Conservation (phyloP, 2,329 filamentous ascomycete genomes). For the Plectosphaerella plurivora region DNA sequence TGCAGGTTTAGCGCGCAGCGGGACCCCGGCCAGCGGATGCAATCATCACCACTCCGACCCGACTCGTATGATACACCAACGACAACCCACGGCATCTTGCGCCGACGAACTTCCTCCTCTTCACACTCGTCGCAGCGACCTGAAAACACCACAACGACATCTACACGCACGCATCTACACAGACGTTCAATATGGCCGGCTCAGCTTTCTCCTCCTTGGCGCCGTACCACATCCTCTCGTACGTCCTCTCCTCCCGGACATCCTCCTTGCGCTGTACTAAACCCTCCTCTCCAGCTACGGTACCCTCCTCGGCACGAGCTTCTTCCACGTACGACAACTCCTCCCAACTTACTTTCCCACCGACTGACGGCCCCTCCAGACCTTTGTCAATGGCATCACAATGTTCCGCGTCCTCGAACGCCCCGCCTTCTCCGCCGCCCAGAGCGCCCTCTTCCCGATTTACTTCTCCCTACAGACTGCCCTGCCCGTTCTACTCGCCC, state of each 20-base stretch:
- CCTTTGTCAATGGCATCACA: slow-evolving; percentile 70
- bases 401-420: slow-evolving; percentile 74
- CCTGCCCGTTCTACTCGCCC: slow-evolving; percentile 65
- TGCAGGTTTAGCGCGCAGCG: too few relatives aligned
- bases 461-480: slow-evolving; percentile 84
- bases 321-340: slow-evolving; percentile 66
- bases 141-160: too few relatives aligned
- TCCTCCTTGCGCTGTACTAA: neutral
- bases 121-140: too few relatives aligned
- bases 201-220: slow-evolving; percentile 58
- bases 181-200: slow-evolving; percentile 33
- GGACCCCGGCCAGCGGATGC: too few relatives aligned
- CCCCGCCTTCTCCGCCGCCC: slow-evolving; percentile 75
- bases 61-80: too few relatives aligned
- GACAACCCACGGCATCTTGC: too few relatives aligned
- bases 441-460: slow-evolving; percentile 76
- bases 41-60: too few relatives aligned
- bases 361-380: slow-evolving; percentile 35
- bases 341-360: neutral
- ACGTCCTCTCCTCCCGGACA: neutral
- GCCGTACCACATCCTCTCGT: slow-evolving; percentile 29
- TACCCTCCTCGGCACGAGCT: slow-evolving; percentile 76
- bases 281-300: slow-evolving; percentile 60
- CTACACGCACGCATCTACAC: too few relatives aligned
- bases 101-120: too few relatives aligned